phyloP scores from a whole-genome alignment of 768 basidiomycete species.

The Tephrocybe sp. region DNA sequence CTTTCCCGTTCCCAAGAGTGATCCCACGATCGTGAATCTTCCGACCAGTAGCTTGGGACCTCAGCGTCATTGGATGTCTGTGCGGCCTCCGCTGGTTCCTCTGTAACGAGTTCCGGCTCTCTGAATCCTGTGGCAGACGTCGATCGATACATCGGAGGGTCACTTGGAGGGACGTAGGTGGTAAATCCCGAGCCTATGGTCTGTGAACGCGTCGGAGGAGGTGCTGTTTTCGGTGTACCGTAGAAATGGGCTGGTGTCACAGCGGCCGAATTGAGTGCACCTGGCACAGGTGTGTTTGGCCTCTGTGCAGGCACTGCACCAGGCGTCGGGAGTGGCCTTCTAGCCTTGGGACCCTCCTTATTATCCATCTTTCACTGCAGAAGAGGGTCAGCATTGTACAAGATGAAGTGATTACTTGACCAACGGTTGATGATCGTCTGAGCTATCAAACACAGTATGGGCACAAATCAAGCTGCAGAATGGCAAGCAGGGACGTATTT shows the following conservation, averaged over 20 bases:
- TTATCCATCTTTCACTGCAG: conserved; percentile 42
- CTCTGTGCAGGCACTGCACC: conserved; percentile 35
- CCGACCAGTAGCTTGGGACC: background rate
- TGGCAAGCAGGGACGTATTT: background rate
- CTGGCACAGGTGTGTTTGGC: conserved; percentile 40
- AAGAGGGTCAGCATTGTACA: background rate
- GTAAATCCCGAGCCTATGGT: conserved; percentile 46
- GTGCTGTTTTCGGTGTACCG: conserved; percentile 32
- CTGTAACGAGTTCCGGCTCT: conserved; percentile 56
- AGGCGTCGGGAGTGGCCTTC: conserved; percentile 50
- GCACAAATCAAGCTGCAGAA: background rate
- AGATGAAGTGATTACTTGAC: conserved; percentile 3
- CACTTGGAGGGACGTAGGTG: conserved; percentile 33
- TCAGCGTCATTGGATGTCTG: background rate
- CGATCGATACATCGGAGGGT: conserved; percentile 37
- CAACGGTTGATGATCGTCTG: conserved; percentile 1
- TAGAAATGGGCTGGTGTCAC: conserved; percentile 41
- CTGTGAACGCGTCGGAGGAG: conserved; percentile 37
- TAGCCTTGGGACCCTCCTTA: conserved; percentile 40
- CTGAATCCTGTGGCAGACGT: conserved; percentile 39
- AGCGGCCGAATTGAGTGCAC: conserved; percentile 19
- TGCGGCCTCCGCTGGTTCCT: conserved; percentile 31
- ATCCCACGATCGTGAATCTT: background rate
- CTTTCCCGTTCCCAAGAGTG: conserved; percentile 1
- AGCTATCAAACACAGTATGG: background rate